Conservation (phyloP, 495 filamentous ascomycete species). For the Penicillium fimorum region DNA sequence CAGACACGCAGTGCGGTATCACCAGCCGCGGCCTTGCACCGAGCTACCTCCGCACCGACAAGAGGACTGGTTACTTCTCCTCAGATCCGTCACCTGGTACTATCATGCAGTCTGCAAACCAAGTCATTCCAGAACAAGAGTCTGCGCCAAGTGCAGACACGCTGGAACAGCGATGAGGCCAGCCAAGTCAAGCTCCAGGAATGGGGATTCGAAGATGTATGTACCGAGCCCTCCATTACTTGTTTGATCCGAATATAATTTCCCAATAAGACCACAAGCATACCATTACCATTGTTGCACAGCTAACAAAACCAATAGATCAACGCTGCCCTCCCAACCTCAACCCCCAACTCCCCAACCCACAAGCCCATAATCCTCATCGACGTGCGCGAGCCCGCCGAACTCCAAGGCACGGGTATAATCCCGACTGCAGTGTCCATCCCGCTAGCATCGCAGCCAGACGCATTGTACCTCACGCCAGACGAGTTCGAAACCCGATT, state of each 20-base stretch:
- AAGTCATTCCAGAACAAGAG: not conserved
- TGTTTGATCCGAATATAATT: too few relatives aligned
- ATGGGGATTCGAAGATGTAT: conserved; percentile 48
- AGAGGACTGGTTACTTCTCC: conserved; percentile 14
- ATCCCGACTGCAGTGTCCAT: conserved; percentile 82
- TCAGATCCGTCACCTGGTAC: conserved; percentile 2
- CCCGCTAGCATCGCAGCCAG: conserved; percentile 71
- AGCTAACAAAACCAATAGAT: conserved; percentile 28
- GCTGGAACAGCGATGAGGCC: conserved; percentile 26
- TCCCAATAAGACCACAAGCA: too few relatives aligned
- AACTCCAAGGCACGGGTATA: conserved; percentile 63
- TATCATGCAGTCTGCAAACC: not conserved
- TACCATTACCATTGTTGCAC: not conserved
- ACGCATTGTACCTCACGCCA: conserved; percentile 67
- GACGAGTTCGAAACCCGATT: conserved; percentile 69
- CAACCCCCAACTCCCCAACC: conserved; percentile 19
- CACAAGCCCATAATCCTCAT: conserved; percentile 40
- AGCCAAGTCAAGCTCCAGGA: conserved; percentile 19
- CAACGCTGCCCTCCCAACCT: conserved; percentile 37
- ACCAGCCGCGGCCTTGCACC: conserved; percentile 14
- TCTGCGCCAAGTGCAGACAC: conserved; percentile 5
- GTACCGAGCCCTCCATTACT: conserved; percentile 1
- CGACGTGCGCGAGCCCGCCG: conserved; percentile 84
- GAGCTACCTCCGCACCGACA: conserved; percentile 18
- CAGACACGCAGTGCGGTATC: conserved; percentile 15